phyloP scores from a whole-genome alignment of 2,329 filamentous ascomycete genomes.

The Cladosporium velox region DNA sequence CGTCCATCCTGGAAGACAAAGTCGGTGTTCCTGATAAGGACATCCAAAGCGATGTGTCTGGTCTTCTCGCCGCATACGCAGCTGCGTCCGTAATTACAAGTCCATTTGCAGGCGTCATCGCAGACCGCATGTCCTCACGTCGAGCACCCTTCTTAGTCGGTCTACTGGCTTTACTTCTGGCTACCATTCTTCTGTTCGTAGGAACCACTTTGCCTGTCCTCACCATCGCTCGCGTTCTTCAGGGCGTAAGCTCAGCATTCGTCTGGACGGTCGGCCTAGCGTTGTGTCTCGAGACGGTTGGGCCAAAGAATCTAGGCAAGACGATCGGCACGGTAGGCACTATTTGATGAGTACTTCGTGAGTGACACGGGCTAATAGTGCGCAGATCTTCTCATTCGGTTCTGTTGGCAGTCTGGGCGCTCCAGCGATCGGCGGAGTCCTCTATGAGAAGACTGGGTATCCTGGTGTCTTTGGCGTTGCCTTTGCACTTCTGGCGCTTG shows the following conservation, averaged over 20 bases:
- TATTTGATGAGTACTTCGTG: no score
- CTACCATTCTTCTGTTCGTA: constrained; percentile 58
- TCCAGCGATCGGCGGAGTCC: constrained; percentile 60
- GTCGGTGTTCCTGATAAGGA: constrained; percentile 50
- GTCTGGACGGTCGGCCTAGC: constrained; percentile 63
- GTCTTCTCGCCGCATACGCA: constrained; percentile 57
- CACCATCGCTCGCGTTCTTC: constrained; percentile 56
- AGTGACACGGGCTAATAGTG: constrained; percentile 12
- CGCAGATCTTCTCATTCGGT: constrained; percentile 59
- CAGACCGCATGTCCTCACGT: constrained; percentile 56
- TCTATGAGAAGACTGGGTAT: constrained; percentile 62
- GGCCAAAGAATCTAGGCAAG: constrained; percentile 59
- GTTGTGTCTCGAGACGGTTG: constrained; percentile 61
- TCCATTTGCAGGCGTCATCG: constrained; percentile 55
- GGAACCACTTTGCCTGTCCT: constrained; percentile 53
- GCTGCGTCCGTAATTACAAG: constrained; percentile 55
- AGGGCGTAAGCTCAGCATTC: constrained; percentile 59
- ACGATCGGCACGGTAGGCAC: constrained; percentile 57
- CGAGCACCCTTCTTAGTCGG: constrained; percentile 61
- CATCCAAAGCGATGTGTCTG: constrained; percentile 56
- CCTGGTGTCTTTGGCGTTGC: constrained; percentile 60
- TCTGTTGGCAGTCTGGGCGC: constrained; percentile 59
- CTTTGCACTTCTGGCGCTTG: constrained; percentile 56
- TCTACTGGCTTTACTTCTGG: constrained; percentile 53
- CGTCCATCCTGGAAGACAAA: constrained; percentile 58